These are phyloP conservation scores for Pichia sp. DNA, from an alignment of 1,139 yeast species.

Conservation along the genomic window DNA sequence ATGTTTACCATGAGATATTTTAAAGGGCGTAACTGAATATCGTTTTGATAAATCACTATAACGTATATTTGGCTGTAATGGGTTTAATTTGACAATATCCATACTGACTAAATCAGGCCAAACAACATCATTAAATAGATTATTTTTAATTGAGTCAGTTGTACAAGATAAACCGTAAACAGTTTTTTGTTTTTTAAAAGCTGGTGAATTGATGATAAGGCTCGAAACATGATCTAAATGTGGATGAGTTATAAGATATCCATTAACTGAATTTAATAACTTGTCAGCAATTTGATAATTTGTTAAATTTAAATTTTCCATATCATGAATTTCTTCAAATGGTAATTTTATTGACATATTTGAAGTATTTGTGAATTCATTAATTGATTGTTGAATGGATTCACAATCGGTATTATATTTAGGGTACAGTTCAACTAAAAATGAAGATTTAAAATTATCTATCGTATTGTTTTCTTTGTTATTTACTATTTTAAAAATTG, in stretches of 20 bases:
- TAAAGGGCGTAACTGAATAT: constrained; percentile 28
- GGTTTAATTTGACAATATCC: constrained; percentile 13
- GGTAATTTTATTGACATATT: constrained; percentile 8
- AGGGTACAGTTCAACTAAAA: constrained; percentile 20
- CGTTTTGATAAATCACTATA: constrained; percentile 19
- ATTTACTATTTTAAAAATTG: constrained; percentile 45
- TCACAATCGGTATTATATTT: constrained; percentile 10
- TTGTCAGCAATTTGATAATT: constrained; percentile 16
- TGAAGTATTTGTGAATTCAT: neutral
- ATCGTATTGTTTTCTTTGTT: constrained; percentile 20
- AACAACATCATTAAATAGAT: constrained; percentile 64
- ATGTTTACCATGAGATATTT: constrained; percentile 33
- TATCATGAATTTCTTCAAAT: constrained; percentile 17
- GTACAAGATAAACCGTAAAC: constrained; percentile 54
- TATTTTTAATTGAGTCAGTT: constrained; percentile 42
- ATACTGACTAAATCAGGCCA: constrained; percentile 68
- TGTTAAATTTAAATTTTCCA: constrained; percentile 2
- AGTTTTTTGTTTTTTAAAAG: constrained; percentile 29
- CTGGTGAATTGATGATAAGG: constrained; percentile 65
- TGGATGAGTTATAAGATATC: constrained; percentile 68
- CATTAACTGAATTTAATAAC: constrained; percentile 20
- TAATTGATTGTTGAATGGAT: neutral
- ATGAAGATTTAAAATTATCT: constrained; percentile 1
- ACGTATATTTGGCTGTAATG: constrained; percentile 1
- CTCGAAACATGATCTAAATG: constrained; percentile 79